phyloP scores from a whole-genome alignment of 1,284 basidiomycete genomes.

The Puccinia triticina region DNA sequence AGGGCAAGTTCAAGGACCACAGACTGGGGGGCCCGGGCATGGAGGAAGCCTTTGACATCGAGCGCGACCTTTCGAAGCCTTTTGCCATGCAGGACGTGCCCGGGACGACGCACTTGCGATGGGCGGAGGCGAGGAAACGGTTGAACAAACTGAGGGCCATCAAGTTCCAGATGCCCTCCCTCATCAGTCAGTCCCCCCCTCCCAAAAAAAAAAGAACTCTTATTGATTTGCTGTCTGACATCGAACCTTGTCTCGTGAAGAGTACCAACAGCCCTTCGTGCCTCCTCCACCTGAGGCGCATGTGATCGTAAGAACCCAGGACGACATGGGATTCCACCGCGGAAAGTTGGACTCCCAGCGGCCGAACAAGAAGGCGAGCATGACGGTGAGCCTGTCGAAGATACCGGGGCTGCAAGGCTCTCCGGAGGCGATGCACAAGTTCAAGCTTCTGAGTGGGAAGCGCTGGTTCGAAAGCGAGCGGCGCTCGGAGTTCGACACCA shows the following conservation, averaged over 20 bases:
- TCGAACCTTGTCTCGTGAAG: background rate
- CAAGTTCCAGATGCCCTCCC: slow-evolving; percentile 40
- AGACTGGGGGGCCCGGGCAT: slow-evolving; percentile 39
- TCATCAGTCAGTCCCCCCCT: background rate
- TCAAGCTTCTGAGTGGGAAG: slow-evolving; percentile 32
- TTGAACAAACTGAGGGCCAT: slow-evolving; percentile 33
- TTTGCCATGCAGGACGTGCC: slow-evolving; percentile 46
- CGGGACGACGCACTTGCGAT: slow-evolving; percentile 28
- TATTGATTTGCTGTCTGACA: background rate
- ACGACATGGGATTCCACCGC: slow-evolving; percentile 46
- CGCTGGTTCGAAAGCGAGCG: slow-evolving; percentile 26
- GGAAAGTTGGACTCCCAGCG: slow-evolving; percentile 40
- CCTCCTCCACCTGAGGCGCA: slow-evolving; percentile 42
- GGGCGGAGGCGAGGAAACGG: slow-evolving; percentile 39
- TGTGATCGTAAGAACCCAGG: slow-evolving; percentile 30
- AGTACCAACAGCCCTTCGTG: slow-evolving; percentile 42
- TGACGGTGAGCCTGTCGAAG: slow-evolving; percentile 27
- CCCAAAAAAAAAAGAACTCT: no score
- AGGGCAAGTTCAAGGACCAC: slow-evolving; percentile 47
- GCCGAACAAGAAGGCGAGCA: slow-evolving; percentile 37
- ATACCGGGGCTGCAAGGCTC: background rate
- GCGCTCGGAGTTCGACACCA: slow-evolving; percentile 9
- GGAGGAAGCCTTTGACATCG: slow-evolving; percentile 49
- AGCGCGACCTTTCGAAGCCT: slow-evolving; percentile 32
- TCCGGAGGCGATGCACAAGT: slow-evolving; percentile 37